Percentiles rank a stretch among this genome's conserved stretches.
phyloP scores from a whole-genome alignment of 2,329 filamentous ascomycete species.

The Aspergillus latus region DNA sequence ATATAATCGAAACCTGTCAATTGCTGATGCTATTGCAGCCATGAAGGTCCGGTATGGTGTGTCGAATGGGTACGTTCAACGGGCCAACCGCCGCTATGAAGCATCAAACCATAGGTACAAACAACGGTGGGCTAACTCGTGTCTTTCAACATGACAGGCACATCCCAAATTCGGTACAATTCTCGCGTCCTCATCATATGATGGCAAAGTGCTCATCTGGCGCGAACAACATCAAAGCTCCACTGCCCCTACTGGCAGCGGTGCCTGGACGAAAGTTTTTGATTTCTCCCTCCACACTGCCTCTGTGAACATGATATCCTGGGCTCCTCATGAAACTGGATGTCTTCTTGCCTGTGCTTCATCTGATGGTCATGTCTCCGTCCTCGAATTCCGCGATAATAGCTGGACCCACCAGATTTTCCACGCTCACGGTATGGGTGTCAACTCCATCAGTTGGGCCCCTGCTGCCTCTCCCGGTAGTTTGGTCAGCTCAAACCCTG shows the following conservation, averaged over 20 bases:
- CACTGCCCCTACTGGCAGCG: conserved; percentile 44
- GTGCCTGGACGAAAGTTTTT: conserved; percentile 81
- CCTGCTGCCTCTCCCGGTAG: conserved; percentile 81
- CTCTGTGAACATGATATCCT: conserved; percentile 93
- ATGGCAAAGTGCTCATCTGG: conserved; percentile 98
- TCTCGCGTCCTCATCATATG: conserved; percentile 90
- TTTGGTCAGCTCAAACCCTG: conserved; percentile 71
- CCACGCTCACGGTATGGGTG: conserved; percentile 86
- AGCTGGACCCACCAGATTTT: conserved; percentile 88
- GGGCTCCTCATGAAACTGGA: conserved; percentile 95
- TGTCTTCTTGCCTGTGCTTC: conserved; percentile 93
- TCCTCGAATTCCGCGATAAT: conserved; percentile 96
- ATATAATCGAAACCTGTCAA: background rate
- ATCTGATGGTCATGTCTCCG: conserved; percentile 87
- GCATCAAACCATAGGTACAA: background rate
- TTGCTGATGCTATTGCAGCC: conserved; percentile 53
- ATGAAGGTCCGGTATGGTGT: conserved; percentile 97
- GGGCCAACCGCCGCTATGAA: background rate
- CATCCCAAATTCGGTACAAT: conserved; percentile 99
- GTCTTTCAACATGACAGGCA: conserved; percentile 50
- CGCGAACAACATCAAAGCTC: conserved; percentile 67
- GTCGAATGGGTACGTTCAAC: conserved; percentile 71
- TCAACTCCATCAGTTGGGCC: conserved; percentile 95
- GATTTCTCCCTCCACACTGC: conserved; percentile 93
- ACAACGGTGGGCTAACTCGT: background rate